Conservation (phyloP, 2,329 filamentous ascomycete species). For the Cladosporium velox region DNA sequence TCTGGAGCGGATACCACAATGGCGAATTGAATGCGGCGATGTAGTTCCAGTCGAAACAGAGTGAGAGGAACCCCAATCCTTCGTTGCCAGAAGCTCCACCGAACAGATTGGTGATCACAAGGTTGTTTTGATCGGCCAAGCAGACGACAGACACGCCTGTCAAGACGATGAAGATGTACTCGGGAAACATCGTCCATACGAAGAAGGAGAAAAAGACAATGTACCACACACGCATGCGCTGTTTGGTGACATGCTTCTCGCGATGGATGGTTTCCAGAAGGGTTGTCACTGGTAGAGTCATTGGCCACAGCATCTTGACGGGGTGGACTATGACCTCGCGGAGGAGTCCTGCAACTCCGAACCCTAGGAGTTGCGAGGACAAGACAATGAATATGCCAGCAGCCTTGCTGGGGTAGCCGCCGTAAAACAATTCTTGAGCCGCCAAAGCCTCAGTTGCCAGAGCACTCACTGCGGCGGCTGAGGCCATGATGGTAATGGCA, state of each 20-base stretch:
- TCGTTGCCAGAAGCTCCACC: constrained; percentile 52
- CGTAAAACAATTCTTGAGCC: constrained; percentile 52
- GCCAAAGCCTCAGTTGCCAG: constrained; percentile 46
- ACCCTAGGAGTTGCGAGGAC: constrained; percentile 54
- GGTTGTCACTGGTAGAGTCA: constrained; percentile 40
- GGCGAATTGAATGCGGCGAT: constrained; percentile 40
- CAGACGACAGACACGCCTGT: constrained; percentile 50
- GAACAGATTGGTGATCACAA: constrained; percentile 53
- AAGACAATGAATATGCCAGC: constrained; percentile 49
- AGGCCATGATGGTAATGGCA: constrained; percentile 48
- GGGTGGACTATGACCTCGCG: constrained; percentile 51
- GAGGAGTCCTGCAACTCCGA: constrained; percentile 52
- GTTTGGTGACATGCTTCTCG: constrained; percentile 42
- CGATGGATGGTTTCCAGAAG: constrained; percentile 45
- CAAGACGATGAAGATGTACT: constrained; percentile 50
- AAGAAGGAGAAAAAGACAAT: constrained; percentile 44
- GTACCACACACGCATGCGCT: constrained; percentile 47
- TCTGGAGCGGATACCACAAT: constrained; percentile 44
- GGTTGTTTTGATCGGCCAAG: constrained; percentile 46
- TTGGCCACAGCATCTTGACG: constrained; percentile 53
- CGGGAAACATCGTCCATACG: constrained; percentile 53
- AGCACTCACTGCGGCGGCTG: constrained; percentile 40
- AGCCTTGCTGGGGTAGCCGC: constrained; percentile 42
- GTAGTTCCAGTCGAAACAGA: constrained; percentile 51
- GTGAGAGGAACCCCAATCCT: constrained; percentile 46